A percentile compares a stretch with the other conserved stretches of the same genome.
These are phyloP conservation scores for Metroxylon sagu DNA, from an alignment of 176 grass and related monocot genomes.

Conservation along the genomic window DNA sequence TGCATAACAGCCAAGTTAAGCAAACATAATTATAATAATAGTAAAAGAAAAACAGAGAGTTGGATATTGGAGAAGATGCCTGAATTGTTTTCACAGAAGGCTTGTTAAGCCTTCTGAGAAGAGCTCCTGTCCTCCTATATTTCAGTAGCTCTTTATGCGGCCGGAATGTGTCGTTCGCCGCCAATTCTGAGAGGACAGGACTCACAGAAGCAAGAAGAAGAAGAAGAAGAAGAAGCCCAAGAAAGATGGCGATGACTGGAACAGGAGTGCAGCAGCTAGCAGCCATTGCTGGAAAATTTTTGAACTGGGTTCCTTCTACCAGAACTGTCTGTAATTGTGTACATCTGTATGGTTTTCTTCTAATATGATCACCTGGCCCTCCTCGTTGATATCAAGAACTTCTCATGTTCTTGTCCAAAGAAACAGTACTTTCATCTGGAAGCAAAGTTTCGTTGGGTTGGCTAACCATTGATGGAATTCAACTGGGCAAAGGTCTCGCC, in stretches of 20 bases:
- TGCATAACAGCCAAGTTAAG: no score
- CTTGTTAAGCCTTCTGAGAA: constrained; percentile 71
- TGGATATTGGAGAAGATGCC: constrained; percentile 24
- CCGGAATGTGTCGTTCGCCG: constrained; percentile 30
- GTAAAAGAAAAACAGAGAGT: not conserved
- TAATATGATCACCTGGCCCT: not conserved
- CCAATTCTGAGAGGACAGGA: no score
- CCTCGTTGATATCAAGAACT: constrained; percentile 10
- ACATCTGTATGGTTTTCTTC: constrained; percentile 9
- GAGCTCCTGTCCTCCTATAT: constrained; percentile 53
- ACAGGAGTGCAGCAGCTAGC: constrained; percentile 6
- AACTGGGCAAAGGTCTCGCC: no score
- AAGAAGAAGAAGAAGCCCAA: constrained; percentile 11
- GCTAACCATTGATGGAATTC: no score
- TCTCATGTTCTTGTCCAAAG: constrained; percentile 17
- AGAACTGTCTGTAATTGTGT: constrained; percentile 5
- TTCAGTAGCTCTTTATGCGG: constrained; percentile 47
- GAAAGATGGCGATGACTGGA: not conserved
- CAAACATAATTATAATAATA: not conserved
- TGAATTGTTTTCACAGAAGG: constrained; percentile 72
- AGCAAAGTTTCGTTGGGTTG: not conserved
- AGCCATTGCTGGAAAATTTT: constrained; percentile 30
- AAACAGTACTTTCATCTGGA: not conserved
- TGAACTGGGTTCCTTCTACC: constrained; percentile 4
- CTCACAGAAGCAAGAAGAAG: not conserved